These are phyloP conservation scores for Hyphodiscus hymeniophilus DNA, from an alignment of 495 filamentous ascomycete genomes.

Conservation along the genomic window DNA sequence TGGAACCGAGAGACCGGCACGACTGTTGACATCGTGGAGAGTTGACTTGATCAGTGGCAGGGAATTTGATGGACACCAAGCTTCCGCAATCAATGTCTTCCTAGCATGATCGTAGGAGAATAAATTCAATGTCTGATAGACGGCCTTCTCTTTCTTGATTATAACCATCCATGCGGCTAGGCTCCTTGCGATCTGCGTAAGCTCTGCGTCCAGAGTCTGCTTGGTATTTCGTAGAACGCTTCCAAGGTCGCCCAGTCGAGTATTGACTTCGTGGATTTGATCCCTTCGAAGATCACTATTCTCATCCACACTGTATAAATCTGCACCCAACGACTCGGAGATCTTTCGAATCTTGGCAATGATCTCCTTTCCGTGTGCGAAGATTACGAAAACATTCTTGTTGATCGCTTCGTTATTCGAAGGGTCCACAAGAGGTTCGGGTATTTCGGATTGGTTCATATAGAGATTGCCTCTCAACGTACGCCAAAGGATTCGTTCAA, in stretches of 20 bases:
- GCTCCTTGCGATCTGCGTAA: constrained; percentile 83
- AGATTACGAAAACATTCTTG: constrained; percentile 99
- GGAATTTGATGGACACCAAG: constrained; percentile 90
- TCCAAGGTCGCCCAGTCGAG: constrained; percentile 76
- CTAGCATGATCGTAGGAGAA: constrained; percentile 94
- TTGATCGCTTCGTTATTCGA: constrained; percentile 79
- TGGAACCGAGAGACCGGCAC: constrained; percentile 86
- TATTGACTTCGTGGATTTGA: constrained; percentile 95
- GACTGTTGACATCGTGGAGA: constrained; percentile 91
- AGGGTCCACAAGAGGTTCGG: constrained; percentile 89
- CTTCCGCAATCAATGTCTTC: constrained; percentile 95
- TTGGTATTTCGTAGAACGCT: constrained; percentile 95
- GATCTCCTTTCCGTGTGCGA: constrained; percentile 96
- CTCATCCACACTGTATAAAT: constrained; percentile 94
- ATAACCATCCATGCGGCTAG: constrained; percentile 94
- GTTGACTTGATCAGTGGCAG: constrained; percentile 90
- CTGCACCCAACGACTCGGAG: constrained; percentile 90
- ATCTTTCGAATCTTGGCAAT: constrained; percentile 98
- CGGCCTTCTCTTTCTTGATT: constrained; percentile 95
- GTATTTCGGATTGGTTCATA: constrained; percentile 99
- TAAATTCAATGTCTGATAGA: constrained; percentile 92
- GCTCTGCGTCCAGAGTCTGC: constrained; percentile 84
- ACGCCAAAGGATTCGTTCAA: constrained; percentile 95
- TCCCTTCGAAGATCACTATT: constrained; percentile 88
- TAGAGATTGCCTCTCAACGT: constrained; percentile 96